A percentile compares a stretch with the other conserved stretches of the same genome.
These are phyloP conservation scores for Chlorella sp. DNA, from an alignment of 139 green algal species.

Conservation along the genomic window DNA sequence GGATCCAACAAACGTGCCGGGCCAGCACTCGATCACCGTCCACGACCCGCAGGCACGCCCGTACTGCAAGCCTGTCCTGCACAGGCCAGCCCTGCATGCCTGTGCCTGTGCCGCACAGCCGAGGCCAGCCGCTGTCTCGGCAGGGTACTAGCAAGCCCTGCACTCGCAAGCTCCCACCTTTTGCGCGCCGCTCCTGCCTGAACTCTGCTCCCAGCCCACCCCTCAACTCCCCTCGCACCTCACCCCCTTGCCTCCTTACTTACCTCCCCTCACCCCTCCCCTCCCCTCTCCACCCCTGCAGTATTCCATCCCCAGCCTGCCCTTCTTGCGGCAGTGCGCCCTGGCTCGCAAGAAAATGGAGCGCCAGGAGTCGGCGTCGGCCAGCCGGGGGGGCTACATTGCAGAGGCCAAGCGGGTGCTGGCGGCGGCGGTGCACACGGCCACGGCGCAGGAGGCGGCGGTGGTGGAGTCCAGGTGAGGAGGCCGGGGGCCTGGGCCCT, in stretches of 20 bases:
- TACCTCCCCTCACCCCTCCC: background rate
- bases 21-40: conserved; percentile 41
- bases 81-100: no score
- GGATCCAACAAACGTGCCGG: conserved; percentile 25
- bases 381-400: conserved; percentile 41
- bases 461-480: conserved; percentile 29
- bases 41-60: conserved; percentile 30
- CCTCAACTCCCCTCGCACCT: background rate
- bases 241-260: background rate
- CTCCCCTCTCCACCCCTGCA: background rate
- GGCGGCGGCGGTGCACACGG: conserved; percentile 31
- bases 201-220: background rate
- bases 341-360: conserved; percentile 24
- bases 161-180: no score
- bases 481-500: no score
- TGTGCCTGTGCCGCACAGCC: no score
- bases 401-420: conserved; percentile 53
- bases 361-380: background rate
- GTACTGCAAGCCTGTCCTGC: no score
- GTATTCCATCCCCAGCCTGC: conserved; percentile 16
- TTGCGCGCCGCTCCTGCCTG: background rate
- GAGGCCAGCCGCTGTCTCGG: no score
- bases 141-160: background rate
- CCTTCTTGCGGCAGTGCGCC: conserved; percentile 30
- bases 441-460: conserved; percentile 10